Evolutionary conservation across 176 grass and related monocot genomes (phyloP).

Genomic region (Carex pumila): DNA sequence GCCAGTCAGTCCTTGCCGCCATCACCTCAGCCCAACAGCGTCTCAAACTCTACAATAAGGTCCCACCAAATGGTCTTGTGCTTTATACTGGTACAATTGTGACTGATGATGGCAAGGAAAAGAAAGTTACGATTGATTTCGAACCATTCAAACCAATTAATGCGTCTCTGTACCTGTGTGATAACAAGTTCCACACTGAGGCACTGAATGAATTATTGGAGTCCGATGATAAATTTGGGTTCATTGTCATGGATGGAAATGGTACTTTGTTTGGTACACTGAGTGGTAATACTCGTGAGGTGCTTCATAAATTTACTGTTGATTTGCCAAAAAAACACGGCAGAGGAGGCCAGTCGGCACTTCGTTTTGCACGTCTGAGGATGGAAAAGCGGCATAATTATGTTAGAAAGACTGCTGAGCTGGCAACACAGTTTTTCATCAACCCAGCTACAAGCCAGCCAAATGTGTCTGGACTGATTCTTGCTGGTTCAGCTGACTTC

Average conservation of each 20-base stretch:
- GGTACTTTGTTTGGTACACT: slow-evolving; percentile 67
- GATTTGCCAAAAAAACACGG: slow-evolving; percentile 82
- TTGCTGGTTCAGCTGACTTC: slow-evolving; percentile 72
- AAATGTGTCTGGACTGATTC: slow-evolving; percentile 63
- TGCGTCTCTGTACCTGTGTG: slow-evolving; percentile 63
- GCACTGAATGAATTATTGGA: slow-evolving; percentile 70
- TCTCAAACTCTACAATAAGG: slow-evolving; percentile 72
- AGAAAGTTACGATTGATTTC: slow-evolving; percentile 75
- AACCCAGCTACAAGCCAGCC: slow-evolving; percentile 75
- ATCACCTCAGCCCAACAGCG: slow-evolving; percentile 75
- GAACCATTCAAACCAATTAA: slow-evolving; percentile 69
- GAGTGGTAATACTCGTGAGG: slow-evolving; percentile 64
- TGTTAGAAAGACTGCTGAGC: slow-evolving; percentile 67
- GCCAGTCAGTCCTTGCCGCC: slow-evolving; percentile 58
- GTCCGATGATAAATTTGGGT: slow-evolving; percentile 73
- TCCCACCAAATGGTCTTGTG: slow-evolving; percentile 61
- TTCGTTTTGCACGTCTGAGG: slow-evolving; percentile 58
- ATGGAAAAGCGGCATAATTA: slow-evolving; percentile 83
- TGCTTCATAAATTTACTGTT: slow-evolving; percentile 65
- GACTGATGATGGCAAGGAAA: slow-evolving; percentile 74
- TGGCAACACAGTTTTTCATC: slow-evolving; percentile 73
- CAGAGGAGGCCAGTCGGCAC: slow-evolving; percentile 64
- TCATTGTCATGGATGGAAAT: slow-evolving; percentile 79
- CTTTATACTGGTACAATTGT: slow-evolving; percentile 69
- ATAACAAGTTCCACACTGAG: slow-evolving; percentile 74